Conservation (phyloP, 2,329 filamentous ascomycete genomes). For the Alternaria triticimaculans region DNA sequence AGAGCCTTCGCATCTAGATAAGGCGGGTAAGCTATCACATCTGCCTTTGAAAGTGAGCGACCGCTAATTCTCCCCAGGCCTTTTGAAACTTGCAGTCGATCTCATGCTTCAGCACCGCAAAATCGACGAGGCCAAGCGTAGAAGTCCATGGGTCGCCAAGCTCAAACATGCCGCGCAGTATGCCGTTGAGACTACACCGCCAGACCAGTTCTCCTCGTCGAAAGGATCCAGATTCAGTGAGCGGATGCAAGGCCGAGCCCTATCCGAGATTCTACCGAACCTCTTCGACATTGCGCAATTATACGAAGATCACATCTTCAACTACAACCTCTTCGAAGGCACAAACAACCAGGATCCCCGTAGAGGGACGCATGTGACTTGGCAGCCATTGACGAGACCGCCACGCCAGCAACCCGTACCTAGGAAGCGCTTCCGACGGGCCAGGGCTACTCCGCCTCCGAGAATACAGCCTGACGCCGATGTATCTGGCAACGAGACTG, state of each 20-base stretch:
- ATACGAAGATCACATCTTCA: constrained; percentile 39
- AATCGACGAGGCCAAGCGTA: constrained; percentile 32
- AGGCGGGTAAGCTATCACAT: constrained; percentile 24
- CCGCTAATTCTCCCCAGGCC: constrained; percentile 24
- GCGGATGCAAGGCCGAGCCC: constrained; percentile 35
- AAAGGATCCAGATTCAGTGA: constrained; percentile 29
- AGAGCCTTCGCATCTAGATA: constrained; percentile 43
- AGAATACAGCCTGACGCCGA: constrained; percentile 8
- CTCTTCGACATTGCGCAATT: constrained; percentile 37
- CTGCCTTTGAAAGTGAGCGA: too few relatives aligned
- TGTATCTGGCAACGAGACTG: constrained; percentile 29
- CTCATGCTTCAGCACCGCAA: constrained; percentile 40
- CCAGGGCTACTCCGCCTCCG: background rate
- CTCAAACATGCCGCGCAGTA: constrained; percentile 30
- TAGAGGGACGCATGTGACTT: constrained; percentile 31
- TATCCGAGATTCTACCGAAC: constrained; percentile 33
- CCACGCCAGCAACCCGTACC: constrained; percentile 10
- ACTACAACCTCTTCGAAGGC: constrained; percentile 33
- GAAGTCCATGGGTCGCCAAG: constrained; percentile 32
- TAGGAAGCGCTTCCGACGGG: constrained; percentile 20
- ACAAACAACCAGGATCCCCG: constrained; percentile 24
- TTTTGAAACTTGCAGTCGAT: constrained; percentile 35
- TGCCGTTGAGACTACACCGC: constrained; percentile 25
- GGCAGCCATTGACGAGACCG: constrained; percentile 31
- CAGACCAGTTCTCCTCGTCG: constrained; percentile 37